Evolutionary conservation across 2,329 filamentous ascomycete genomes (phyloP).

Genomic region (Talaromyces rugulosus): DNA sequence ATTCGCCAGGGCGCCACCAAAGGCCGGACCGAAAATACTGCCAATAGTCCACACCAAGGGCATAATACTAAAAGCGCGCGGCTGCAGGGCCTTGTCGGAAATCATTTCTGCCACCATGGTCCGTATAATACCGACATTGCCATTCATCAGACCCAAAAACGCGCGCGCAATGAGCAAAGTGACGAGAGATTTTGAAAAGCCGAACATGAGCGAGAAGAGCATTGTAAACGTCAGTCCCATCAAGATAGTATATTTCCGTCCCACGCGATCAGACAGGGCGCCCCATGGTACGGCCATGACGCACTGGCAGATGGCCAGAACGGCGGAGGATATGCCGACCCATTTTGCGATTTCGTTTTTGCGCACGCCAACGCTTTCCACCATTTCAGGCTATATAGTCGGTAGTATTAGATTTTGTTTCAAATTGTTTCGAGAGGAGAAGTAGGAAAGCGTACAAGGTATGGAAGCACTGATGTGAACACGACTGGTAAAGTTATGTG

Average conservation of each 20-base stretch:
- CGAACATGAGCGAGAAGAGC: slow-evolving; percentile 75
- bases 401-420: slow-evolving; percentile 13
- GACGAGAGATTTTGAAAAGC: slow-evolving; percentile 70
- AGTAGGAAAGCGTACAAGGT: slow-evolving; percentile 37
- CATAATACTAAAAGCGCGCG: slow-evolving; percentile 88
- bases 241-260: slow-evolving; percentile 78
- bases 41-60: slow-evolving; percentile 86
- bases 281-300: slow-evolving; percentile 72
- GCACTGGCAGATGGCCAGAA: slow-evolving; percentile 70
- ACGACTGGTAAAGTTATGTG: slow-evolving; percentile 33
- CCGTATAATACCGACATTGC: slow-evolving; percentile 85
- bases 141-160: slow-evolving; percentile 79
- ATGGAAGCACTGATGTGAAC: slow-evolving; percentile 66
- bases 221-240: slow-evolving; percentile 72
- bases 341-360: slow-evolving; percentile 68
- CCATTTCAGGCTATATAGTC: slow-evolving; percentile 64
- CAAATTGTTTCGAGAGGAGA: slow-evolving; percentile 12
- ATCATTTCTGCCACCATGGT: slow-evolving; percentile 91
- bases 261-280: slow-evolving; percentile 69
- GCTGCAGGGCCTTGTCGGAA: slow-evolving; percentile 78
- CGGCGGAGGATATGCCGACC: slow-evolving; percentile 69
- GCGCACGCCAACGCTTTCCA: slow-evolving; percentile 69
- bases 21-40: slow-evolving; percentile 78
- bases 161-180: slow-evolving; percentile 77
- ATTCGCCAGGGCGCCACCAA: slow-evolving; percentile 81